Conservation (phyloP, 2,329 filamentous ascomycete genomes). For the Penicillium sumatraense region DNA sequence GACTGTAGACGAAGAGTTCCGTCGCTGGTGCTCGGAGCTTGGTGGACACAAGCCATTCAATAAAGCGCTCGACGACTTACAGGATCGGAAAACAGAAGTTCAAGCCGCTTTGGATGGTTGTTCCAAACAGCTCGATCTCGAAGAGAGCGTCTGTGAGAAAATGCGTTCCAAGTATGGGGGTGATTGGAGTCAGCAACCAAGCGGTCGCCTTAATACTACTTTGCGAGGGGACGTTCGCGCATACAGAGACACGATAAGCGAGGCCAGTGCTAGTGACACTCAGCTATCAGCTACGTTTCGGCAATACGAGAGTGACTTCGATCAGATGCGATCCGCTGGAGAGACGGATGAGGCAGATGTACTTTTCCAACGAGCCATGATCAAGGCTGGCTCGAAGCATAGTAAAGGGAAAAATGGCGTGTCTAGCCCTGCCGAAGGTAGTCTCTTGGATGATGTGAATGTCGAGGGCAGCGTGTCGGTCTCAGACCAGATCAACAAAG, state of each 20-base stretch:
- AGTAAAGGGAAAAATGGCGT: slow-evolving; percentile 65
- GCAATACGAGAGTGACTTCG: slow-evolving; percentile 85
- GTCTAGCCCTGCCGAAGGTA: slow-evolving; percentile 71
- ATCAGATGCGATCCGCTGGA: slow-evolving; percentile 90
- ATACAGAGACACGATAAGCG: slow-evolving; percentile 86
- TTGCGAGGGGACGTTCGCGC: slow-evolving; percentile 83
- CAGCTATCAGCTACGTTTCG: slow-evolving; percentile 82
- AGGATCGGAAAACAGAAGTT: slow-evolving; percentile 76
- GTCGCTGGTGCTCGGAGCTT: slow-evolving; percentile 91
- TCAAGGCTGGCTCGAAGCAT: slow-evolving; percentile 69
- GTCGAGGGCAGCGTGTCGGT: slow-evolving; percentile 80
- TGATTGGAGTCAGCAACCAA: slow-evolving; percentile 98
- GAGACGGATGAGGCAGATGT: slow-evolving; percentile 85
- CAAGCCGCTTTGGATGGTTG: slow-evolving; percentile 74
- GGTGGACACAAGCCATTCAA: slow-evolving; percentile 81
- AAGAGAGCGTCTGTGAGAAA: slow-evolving; percentile 97
- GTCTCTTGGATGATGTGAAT: slow-evolving; percentile 89
- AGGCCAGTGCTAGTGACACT: slow-evolving; percentile 83
- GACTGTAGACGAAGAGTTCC: slow-evolving; percentile 86
- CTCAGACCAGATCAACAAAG: slow-evolving; percentile 82
- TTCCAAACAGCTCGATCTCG: slow-evolving; percentile 89
- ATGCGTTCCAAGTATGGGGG: slow-evolving; percentile 97
- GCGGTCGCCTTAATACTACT: slow-evolving; percentile 84
- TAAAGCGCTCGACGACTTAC: slow-evolving; percentile 77
- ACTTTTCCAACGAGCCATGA: slow-evolving; percentile 84